Percentiles rank a stretch among this genome's conserved stretches.
Evolutionary conservation across 495 filamentous ascomycete genomes (phyloP).

Genomic region (Bryoglossum gracile): DNA sequence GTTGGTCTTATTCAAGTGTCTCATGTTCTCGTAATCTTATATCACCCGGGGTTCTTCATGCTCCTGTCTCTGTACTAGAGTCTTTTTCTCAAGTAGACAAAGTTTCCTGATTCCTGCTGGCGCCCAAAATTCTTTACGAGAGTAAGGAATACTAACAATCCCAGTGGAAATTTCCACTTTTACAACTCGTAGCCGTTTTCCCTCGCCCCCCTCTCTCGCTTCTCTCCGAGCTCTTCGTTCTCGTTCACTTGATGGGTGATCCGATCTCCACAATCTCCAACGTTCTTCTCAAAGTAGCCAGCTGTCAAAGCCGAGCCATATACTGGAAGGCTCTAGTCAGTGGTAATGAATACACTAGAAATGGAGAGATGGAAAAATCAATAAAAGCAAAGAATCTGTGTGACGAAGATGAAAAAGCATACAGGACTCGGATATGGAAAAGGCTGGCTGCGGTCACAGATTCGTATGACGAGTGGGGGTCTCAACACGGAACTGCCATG

Average conservation of each 20-base stretch:
- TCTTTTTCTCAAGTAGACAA: neutral
- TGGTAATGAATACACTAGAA: neutral
- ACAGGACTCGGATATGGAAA: neutral
- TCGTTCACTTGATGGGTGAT: neutral
- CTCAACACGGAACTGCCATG: neutral
- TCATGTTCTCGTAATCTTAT: no score
- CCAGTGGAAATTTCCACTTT: neutral
- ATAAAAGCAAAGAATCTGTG: no score
- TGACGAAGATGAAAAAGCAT: neutral
- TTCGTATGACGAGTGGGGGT: slow-evolving; percentile 1
- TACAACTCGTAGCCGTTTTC: neutral
- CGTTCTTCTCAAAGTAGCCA: neutral
- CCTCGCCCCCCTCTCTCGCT: neutral
- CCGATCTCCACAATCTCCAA: neutral
- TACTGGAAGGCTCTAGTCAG: neutral
- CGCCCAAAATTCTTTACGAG: neutral
- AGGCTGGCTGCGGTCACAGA: neutral
- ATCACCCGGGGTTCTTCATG: no score
- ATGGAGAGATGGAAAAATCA: no score
- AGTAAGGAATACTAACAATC: neutral
- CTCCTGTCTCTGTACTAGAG: no score
- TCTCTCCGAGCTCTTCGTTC: neutral
- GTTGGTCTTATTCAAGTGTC: no score
- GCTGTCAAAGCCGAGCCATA: neutral
- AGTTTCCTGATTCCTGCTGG: neutral